phyloP scores from a whole-genome alignment of 2,329 filamentous ascomycete species.

The Zymoseptoria tritici region DNA sequence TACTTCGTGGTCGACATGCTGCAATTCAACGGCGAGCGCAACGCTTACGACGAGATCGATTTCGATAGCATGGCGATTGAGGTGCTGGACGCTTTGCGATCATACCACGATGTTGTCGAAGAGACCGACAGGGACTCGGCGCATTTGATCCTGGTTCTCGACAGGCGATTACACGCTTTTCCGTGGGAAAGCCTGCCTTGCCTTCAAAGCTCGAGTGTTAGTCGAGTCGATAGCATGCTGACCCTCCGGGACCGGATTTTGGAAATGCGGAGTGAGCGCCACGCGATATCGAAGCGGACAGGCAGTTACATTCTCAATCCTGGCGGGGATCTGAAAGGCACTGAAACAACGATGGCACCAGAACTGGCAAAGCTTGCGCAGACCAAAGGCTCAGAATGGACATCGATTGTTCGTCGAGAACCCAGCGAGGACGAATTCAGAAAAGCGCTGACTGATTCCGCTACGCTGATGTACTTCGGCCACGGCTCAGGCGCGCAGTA shows the following conservation, averaged over 20 bases:
- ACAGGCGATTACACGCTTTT: conserved; percentile 83
- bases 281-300: conserved; percentile 45
- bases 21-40: conserved; percentile 91
- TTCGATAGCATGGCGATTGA: conserved; percentile 88
- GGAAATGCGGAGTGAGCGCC: conserved; percentile 38
- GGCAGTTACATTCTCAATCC: conserved; percentile 87
- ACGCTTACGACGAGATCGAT: conserved; percentile 96
- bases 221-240: conserved; percentile 77
- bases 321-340: conserved; percentile 71
- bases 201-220: conserved; percentile 70
- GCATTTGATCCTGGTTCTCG: conserved; percentile 83
- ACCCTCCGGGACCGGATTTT: conserved; percentile 71
- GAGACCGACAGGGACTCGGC: conserved; percentile 30
- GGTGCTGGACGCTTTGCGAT: conserved; percentile 72
- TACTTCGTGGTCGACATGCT: conserved; percentile 96
- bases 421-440: conserved; percentile 76
- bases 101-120: conserved; percentile 57
- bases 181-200: conserved; percentile 95
- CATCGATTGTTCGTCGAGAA: conserved; percentile 56
- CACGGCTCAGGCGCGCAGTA: conserved; percentile 94
- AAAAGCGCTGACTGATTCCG: conserved; percentile 54
- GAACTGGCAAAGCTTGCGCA: conserved; percentile 46
- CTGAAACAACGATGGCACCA: conserved; percentile 65
- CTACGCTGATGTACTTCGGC: conserved; percentile 86
- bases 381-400: conserved; percentile 47